A percentile compares a stretch with the other conserved stretches of the same genome.
Conservation (phyloP, 208 protist species). For the Leishmania guyanensis region DNA sequence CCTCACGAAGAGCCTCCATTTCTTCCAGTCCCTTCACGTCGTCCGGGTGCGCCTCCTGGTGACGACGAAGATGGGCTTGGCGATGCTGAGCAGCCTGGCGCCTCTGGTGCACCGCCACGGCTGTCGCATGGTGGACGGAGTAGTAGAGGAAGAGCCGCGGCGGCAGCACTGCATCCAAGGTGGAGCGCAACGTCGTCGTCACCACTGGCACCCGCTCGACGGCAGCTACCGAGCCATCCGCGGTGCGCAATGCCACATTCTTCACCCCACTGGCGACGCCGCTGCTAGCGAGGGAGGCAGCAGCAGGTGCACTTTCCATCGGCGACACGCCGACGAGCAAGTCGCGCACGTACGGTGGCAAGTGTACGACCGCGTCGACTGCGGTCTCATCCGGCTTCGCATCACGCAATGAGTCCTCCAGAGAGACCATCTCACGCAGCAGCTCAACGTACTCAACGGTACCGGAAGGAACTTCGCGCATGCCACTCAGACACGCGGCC, state of each 20-base stretch:
- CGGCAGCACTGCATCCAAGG: conserved; percentile 43
- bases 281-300: neutral
- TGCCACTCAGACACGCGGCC: conserved; percentile 22
- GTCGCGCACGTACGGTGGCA: conserved; percentile 23
- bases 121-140: conserved; percentile 24
- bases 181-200: conserved; percentile 13
- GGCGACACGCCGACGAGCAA: conserved; percentile 11
- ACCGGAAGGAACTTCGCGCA: conserved; percentile 22
- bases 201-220: conserved; percentile 23
- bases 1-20: conserved; percentile 12
- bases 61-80: conserved; percentile 4
- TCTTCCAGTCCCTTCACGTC: conserved; percentile 20
- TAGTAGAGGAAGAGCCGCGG: conserved; percentile 43
- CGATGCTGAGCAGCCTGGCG: conserved; percentile 21
- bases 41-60: conserved; percentile 18
- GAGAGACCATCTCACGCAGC: conserved; percentile 2
- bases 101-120: conserved; percentile 27
- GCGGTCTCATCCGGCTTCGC: neutral
- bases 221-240: neutral
- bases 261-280: neutral
- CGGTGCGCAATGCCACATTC: neutral
- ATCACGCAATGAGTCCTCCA: neutral
- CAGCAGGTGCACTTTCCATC: neutral
- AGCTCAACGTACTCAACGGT: conserved; percentile 26
- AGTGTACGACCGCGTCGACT: conserved; percentile 1